Evolutionary conservation across 2,329 filamentous ascomycete species (phyloP), one percentile per base, ranked within the genome.

Genomic region (Cryoendolithus antarcticus): DNA sequence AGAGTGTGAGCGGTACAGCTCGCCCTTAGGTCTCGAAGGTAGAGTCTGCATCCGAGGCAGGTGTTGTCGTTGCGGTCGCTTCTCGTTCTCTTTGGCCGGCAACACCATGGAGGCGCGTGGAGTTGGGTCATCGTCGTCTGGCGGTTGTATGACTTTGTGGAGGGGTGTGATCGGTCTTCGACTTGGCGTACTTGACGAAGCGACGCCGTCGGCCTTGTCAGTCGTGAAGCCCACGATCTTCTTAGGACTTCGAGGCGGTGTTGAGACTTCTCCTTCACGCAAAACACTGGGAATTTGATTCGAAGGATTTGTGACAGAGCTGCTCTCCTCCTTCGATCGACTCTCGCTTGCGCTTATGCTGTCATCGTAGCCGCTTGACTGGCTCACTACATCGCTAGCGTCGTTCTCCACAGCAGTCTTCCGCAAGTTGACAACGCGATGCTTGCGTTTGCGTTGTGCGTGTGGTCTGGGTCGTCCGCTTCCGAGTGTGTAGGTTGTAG

Each of bases 381-480:
- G 59, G 30, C 65, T 65, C 19, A 70, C 69, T 24, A 56, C 60
- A 30, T 66, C 64, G 37, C 48, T 49, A 21, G 34, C 44, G 38
- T 58, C 58, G 9, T 56, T 60, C 42, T 71, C 69, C 3, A 67
- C 64, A 51, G 72, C 40, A 45, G 73, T 67, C 44, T 72, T 76
- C n/a, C 85, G 73, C 9, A 93, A 67, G 53, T 93, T 86, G 44
- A 93, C 82, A 9, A 93, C 79, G 12, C 85, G 72, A 42, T 76
- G 85, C 72, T 89, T 93, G 68, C 84, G 83, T 64, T 84, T 89
- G 39, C 82, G 75, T 28, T 75, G 70, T 13, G 71, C 69, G 44
- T 76, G 72, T 3, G 77, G 65, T 47, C 82, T 74, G 32, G 71
- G 65, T 35, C 74, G 67, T 38, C 70, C 71, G 3, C 74, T 67